A percentile compares a stretch with the other conserved stretches of the same genome.
phyloP scores from a whole-genome alignment of 1,139 yeast species.

The Yamadazyma trypodendri region DNA sequence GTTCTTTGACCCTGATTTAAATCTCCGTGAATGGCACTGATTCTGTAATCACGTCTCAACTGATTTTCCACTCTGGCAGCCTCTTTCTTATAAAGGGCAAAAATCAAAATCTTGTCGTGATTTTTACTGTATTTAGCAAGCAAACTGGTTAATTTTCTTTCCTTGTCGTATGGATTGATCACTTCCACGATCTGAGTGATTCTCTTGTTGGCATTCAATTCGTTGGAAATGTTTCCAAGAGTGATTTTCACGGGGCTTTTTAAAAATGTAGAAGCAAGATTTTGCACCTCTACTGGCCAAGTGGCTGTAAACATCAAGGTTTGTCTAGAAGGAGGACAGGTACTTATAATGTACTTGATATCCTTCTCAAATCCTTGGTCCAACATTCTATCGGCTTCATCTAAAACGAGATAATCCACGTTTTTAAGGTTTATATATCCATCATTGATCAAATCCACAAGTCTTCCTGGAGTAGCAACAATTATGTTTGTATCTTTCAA shows the following conservation, averaged over 20 bases:
- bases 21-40: constrained; percentile 96
- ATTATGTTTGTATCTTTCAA: constrained; percentile 66
- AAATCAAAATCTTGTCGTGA: constrained; percentile 80
- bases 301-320: constrained; percentile 90
- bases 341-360: constrained; percentile 74
- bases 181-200: constrained; percentile 94
- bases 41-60: constrained; percentile 65
- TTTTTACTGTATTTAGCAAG: constrained; percentile 67
- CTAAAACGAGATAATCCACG: constrained; percentile 80
- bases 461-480: constrained; percentile 96
- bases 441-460: constrained; percentile 87
- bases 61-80: constrained; percentile 86
- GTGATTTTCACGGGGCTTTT: constrained; percentile 79
- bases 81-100: constrained; percentile 95
- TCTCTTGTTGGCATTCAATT: constrained; percentile 88
- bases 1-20: constrained; percentile 91
- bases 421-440: constrained; percentile 71
- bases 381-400: constrained; percentile 98
- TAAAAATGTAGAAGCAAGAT: constrained; percentile 87
- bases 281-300: constrained; percentile 92
- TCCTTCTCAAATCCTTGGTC: constrained; percentile 96
- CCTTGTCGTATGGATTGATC: constrained; percentile 79
- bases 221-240: constrained; percentile 88
- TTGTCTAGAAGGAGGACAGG: constrained; percentile 56
- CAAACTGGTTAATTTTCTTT: constrained; percentile 67